Conservation (phyloP, 1,139 yeast genomes). For the Nakaseomyces bracarensis region DNA sequence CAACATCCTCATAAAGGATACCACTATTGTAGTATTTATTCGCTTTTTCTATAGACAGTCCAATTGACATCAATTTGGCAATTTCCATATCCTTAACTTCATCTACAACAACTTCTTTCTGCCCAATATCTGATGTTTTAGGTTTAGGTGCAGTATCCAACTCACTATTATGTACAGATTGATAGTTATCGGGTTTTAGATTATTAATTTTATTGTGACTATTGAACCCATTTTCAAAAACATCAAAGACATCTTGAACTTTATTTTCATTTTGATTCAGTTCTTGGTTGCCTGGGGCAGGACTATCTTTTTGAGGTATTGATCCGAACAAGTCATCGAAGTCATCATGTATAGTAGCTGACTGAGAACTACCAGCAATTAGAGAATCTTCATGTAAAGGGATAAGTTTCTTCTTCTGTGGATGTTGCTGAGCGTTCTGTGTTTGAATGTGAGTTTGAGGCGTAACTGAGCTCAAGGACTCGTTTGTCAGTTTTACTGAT, state of each 20-base stretch:
- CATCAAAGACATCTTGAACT: conserved; percentile 14
- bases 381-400: conserved; percentile 8
- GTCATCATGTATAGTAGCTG: conserved; percentile 13
- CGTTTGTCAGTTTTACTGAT: neutral
- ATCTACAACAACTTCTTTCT: conserved; percentile 18
- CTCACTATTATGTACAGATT: too few relatives aligned
- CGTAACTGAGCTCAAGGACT: neutral
- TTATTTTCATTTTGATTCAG: conserved; percentile 8
- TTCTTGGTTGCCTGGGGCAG: neutral
- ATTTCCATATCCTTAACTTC: conserved; percentile 31
- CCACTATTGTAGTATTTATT: conserved; percentile 21
- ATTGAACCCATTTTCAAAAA: conserved; percentile 3
- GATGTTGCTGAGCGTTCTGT: too few relatives aligned
- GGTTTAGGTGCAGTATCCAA: neutral
- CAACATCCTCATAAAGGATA: conserved; percentile 21
- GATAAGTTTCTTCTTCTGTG: conserved; percentile 7
- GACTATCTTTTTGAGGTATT: neutral
- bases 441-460: too few relatives aligned
- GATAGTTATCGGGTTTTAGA: too few relatives aligned
- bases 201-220: neutral
- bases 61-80: conserved; percentile 30
- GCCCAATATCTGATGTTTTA: neutral
- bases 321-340: conserved; percentile 17
- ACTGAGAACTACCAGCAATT: conserved; percentile 5
- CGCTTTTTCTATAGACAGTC: conserved; percentile 22